phyloP scores from a whole-genome alignment of 306 rosid genomes.

The Amphicarpaea edgeworthii region DNA sequence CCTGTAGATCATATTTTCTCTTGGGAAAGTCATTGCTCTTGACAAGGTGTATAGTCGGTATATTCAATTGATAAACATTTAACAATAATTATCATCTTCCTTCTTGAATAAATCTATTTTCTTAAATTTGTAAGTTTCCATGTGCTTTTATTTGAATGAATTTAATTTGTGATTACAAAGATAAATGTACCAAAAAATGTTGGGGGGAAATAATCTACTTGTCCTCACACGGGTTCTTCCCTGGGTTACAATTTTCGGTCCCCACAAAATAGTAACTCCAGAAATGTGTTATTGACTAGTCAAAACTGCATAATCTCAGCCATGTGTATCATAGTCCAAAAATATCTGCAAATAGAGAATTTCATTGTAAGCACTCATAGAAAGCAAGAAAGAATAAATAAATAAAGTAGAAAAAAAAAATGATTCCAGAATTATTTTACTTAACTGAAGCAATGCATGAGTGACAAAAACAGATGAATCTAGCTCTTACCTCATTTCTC shows the following conservation, averaged over 20 bases:
- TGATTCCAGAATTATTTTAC: background rate
- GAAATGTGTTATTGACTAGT: constrained; percentile 30
- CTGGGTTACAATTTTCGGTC: constrained; percentile 30
- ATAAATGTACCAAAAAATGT: background rate
- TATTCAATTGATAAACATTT: constrained; percentile 31
- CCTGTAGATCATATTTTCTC: constrained; percentile 59
- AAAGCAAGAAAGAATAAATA: background rate
- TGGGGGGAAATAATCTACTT: background rate
- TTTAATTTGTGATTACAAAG: constrained; percentile 12
- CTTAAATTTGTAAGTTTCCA: background rate
- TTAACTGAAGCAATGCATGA: background rate
- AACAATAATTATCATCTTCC: background rate
- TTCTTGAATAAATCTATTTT: background rate
- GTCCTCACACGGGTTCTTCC: constrained; percentile 36
- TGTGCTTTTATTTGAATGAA: constrained; percentile 31
- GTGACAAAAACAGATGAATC: constrained; percentile 12
- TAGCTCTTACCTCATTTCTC: constrained; percentile 58
- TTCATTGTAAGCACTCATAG: background rate
- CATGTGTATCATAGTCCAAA: constrained; percentile 33
- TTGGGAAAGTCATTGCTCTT: constrained; percentile 91
- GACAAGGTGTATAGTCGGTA: constrained; percentile 87
- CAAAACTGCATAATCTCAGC: constrained; percentile 22
- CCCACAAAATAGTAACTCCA: constrained; percentile 18
- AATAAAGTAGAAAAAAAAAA: background rate
- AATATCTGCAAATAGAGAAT: constrained; percentile 36